Evolutionary conservation across 164 flowering plant genomes (phyloP).

Genomic region (Houttuynia cordata): DNA sequence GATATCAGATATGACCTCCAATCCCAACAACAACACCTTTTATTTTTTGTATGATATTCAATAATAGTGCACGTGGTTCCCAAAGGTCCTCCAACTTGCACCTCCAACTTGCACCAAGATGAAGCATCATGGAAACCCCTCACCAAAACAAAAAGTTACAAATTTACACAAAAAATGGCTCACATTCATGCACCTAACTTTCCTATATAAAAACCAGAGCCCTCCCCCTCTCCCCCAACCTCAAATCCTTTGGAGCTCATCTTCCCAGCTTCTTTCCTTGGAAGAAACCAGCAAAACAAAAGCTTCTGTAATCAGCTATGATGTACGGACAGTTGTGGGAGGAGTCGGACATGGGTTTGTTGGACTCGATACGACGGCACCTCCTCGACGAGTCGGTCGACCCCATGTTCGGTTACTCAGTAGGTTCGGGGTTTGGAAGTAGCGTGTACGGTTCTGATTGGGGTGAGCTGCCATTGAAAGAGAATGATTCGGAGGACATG

Average conservation of each 20-base stretch:
- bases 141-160: too few relatives aligned
- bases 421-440: too few relatives aligned
- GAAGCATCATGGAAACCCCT: neutral
- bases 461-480: constrained; percentile 75
- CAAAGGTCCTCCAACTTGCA: too few relatives aligned
- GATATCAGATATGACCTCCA: too few relatives aligned
- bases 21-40: too few relatives aligned
- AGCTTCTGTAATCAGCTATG: neutral
- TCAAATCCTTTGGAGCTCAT: neutral
- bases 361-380: constrained; percentile 43
- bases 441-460: constrained; percentile 34
- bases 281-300: too few relatives aligned
- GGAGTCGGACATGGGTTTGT: constrained; percentile 23
- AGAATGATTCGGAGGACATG: constrained; percentile 83
- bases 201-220: neutral
- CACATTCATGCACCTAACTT: neutral
- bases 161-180: too few relatives aligned
- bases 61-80: too few relatives aligned
- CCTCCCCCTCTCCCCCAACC: neutral
- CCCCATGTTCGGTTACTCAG: constrained; percentile 22
- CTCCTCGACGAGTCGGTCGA: constrained; percentile 28
- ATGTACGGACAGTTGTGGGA: constrained; percentile 10
- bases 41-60: too few relatives aligned
- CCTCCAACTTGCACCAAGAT: too few relatives aligned
- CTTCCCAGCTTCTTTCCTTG: neutral